phyloP scores from a whole-genome alignment of 1,284 basidiomycete species.

The Ceratobasidium sp. region DNA sequence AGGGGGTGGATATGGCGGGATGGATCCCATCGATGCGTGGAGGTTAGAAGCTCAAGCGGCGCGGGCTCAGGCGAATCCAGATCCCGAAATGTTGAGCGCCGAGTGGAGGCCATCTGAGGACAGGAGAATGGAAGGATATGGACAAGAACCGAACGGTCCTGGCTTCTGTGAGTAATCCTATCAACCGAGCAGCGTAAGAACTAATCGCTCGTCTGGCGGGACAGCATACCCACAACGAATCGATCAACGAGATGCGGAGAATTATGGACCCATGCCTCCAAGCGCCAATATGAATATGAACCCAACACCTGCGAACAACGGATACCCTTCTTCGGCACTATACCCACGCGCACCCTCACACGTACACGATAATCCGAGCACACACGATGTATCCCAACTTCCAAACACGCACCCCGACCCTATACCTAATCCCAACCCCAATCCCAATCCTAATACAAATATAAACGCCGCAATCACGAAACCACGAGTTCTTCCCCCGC shows the following conservation, averaged over 20 bases:
- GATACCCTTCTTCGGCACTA: constrained; percentile 5
- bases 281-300: not conserved
- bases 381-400: not conserved
- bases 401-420: too few species aligned
- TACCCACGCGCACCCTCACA: not conserved
- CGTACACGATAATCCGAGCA: not conserved
- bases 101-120: not conserved
- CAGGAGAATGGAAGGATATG: too few species aligned
- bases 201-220: not conserved
- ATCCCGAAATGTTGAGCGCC: not conserved
- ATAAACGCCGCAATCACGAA: not conserved
- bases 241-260: not conserved
- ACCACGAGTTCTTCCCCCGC: constrained; percentile 8
- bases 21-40: too few species aligned
- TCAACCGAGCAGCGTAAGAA: not conserved
- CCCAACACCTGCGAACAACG: not conserved
- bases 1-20: not conserved
- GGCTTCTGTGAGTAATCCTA: not conserved
- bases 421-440: not conserved
- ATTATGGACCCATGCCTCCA: not conserved
- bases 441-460: not conserved
- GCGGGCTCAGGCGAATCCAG: not conserved
- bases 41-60: too few species aligned
- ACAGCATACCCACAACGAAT: not conserved
- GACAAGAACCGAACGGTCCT: not conserved